Conservation (phyloP, 495 filamentous ascomycete genomes). For the Pseudotulostoma volvatum region DNA sequence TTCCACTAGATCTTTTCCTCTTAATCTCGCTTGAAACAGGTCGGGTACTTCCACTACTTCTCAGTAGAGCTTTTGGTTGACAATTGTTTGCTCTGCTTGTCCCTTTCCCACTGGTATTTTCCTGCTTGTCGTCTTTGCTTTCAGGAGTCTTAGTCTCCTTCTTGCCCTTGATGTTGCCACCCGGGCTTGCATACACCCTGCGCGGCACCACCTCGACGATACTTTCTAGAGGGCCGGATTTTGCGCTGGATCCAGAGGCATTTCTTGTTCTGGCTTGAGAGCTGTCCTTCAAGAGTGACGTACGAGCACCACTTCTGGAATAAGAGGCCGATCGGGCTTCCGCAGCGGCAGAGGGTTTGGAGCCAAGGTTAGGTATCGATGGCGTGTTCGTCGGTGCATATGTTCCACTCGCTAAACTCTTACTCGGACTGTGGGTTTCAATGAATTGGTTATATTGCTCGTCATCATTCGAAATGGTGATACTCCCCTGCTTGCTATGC, state of each 20-base stretch:
- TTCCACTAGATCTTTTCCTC: slow-evolving; percentile 6
- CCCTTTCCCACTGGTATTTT: slow-evolving; percentile 1
- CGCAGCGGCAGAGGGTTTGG: slow-evolving; percentile 18
- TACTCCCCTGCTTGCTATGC: slow-evolving; percentile 27
- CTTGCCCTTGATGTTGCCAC: slow-evolving; percentile 22
- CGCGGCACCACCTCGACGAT: slow-evolving; percentile 5
- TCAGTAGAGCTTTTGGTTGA: slow-evolving; percentile 8
- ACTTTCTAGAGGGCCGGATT: slow-evolving; percentile 9
- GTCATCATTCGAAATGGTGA: slow-evolving; percentile 18
- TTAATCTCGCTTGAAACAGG: slow-evolving; percentile 7
- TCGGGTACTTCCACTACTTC: slow-evolving; percentile 12
- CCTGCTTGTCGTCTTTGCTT: slow-evolving; percentile 2
- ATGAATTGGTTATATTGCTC: slow-evolving; percentile 27
- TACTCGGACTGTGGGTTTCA: slow-evolving; percentile 26
- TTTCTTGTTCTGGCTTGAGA: slow-evolving; percentile 16
- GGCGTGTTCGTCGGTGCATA: slow-evolving; percentile 27
- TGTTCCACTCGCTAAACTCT: slow-evolving; percentile 15
- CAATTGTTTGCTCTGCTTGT: slow-evolving; percentile 3
- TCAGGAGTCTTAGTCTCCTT: slow-evolving; percentile 20
- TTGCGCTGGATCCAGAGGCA: slow-evolving; percentile 18
- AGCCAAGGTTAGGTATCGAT: slow-evolving; percentile 6
- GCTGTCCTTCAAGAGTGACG: slow-evolving; percentile 11
- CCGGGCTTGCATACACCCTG: slow-evolving; percentile 20
- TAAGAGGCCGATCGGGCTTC: slow-evolving; percentile 20
- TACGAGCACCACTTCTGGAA: slow-evolving; percentile 9